Evolutionary conservation across 2,329 filamentous ascomycete species (phyloP).

Genomic region (Fusarium sp.): DNA sequence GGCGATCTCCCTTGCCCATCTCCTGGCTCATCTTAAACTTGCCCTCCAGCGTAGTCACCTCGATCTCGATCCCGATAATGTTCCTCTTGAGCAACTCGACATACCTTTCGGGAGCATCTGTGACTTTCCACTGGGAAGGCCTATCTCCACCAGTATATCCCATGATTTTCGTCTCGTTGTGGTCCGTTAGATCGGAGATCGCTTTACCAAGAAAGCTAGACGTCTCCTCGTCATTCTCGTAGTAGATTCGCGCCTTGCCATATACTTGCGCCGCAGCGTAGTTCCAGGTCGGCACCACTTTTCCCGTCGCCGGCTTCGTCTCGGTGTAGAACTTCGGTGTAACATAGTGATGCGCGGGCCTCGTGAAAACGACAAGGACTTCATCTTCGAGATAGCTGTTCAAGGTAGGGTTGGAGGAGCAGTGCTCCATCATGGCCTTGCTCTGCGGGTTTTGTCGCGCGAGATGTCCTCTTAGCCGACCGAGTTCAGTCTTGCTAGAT

Average conservation of each 20-base stretch:
- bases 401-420: not conserved
- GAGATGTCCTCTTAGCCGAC: constrained; percentile 65
- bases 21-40: constrained; percentile 76
- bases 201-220: constrained; percentile 57
- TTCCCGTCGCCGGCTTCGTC: constrained; percentile 70
- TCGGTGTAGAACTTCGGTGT: constrained; percentile 73
- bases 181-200: constrained; percentile 59
- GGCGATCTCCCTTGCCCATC: constrained; percentile 57
- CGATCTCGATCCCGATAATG: constrained; percentile 69
- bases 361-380: constrained; percentile 71
- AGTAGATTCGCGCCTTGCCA: constrained; percentile 63
- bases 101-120: constrained; percentile 64
- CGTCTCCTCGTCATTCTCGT: constrained; percentile 57
- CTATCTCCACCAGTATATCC: constrained; percentile 54
- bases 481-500: constrained; percentile 49
- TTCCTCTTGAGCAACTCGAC: constrained; percentile 64
- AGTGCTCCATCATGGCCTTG: constrained; percentile 65
- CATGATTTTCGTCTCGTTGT: constrained; percentile 65
- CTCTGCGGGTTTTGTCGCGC: constrained; percentile 70
- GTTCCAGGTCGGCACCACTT: constrained; percentile 77
- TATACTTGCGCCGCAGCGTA: constrained; percentile 73
- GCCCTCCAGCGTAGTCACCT: constrained; percentile 62
- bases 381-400: constrained; percentile 56
- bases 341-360: constrained; percentile 67
- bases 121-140: constrained; percentile 60